A percentile compares a stretch with the other conserved stretches of the same genome.
phyloP scores from a whole-genome alignment of 495 filamentous ascomycete genomes.

The Penicillium antarcticum region DNA sequence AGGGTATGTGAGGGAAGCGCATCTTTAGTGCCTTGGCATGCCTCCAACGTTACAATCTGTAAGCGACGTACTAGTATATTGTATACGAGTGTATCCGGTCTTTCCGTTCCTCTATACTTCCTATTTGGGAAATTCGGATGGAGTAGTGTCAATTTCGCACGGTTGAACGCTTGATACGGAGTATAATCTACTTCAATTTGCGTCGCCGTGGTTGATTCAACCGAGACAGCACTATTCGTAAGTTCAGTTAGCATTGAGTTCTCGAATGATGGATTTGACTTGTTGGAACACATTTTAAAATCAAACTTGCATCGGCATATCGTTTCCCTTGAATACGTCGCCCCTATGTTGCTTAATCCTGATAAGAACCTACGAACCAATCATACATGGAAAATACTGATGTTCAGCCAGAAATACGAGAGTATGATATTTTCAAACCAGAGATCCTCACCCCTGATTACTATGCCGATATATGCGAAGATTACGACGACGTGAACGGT shows the following conservation, averaged over 20 bases:
- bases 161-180: background rate
- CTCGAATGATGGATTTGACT: too few relatives aligned
- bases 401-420: background rate
- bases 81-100: background rate
- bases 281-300: too few relatives aligned
- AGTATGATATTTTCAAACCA: background rate
- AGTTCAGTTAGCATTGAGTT: too few relatives aligned
- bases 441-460: background rate
- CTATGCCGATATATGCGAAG: background rate
- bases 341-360: too few relatives aligned
- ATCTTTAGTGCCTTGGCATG: conserved; percentile 1
- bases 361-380: background rate
- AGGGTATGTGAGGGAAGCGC: background rate
- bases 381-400: background rate
- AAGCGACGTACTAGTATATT: conserved; percentile 1
- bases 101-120: background rate
- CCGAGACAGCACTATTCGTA: background rate
- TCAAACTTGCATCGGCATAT: too few relatives aligned
- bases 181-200: background rate
- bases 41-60: conserved; percentile 1
- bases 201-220: background rate
- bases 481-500: too few relatives aligned
- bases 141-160: background rate
- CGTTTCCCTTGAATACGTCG: too few relatives aligned
- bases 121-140: conserved; percentile 1